A percentile compares a stretch with the other conserved stretches of the same genome.
These are phyloP conservation scores for Rhexocercosporidium sp. DNA, from an alignment of 2,329 filamentous ascomycete species.

Conservation along the genomic window DNA sequence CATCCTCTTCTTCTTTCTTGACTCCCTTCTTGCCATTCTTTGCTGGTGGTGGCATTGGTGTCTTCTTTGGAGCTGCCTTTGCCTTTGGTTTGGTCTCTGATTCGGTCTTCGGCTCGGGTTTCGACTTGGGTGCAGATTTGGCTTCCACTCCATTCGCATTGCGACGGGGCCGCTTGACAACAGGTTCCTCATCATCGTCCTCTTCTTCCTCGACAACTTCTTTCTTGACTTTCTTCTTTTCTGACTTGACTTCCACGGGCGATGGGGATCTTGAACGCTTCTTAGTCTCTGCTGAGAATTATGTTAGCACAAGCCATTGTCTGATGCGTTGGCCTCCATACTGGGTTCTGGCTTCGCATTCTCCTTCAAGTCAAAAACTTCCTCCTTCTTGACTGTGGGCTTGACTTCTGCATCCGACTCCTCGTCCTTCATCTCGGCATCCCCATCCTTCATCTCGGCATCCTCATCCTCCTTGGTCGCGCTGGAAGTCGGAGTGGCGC, in stretches of 20 bases:
- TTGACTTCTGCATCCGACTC: constrained; percentile 34
- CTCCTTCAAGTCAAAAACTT: constrained; percentile 36
- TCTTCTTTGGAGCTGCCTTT: constrained; percentile 19
- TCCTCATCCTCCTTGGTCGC: constrained; percentile 34
- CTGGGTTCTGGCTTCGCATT: constrained; percentile 28
- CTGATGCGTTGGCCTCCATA: constrained; percentile 6
- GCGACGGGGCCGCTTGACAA: constrained; percentile 59
- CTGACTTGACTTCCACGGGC: constrained; percentile 36
- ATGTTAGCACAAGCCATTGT: constrained; percentile 7
- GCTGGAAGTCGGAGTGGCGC: constrained; percentile 35
- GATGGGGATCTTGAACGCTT: constrained; percentile 38
- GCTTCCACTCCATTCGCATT: constrained; percentile 43
- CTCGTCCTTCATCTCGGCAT: constrained; percentile 39
- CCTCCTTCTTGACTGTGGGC: constrained; percentile 39
- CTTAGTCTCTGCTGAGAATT: constrained; percentile 26
- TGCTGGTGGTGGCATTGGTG: constrained; percentile 27
- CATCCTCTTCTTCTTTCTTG: constrained; percentile 32
- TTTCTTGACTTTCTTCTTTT: constrained; percentile 40
- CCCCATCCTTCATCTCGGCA: constrained; percentile 38
- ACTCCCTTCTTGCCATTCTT: constrained; percentile 11
- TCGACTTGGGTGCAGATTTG: constrained; percentile 27
- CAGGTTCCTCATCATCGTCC: constrained; percentile 63
- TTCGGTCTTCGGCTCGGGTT: constrained; percentile 25
- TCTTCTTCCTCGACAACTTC: constrained; percentile 43
- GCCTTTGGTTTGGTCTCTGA: constrained; percentile 13